Base-by-base conservation (phyloP, 257 asterid species). In the Przewalskia tangutica region DNA sequence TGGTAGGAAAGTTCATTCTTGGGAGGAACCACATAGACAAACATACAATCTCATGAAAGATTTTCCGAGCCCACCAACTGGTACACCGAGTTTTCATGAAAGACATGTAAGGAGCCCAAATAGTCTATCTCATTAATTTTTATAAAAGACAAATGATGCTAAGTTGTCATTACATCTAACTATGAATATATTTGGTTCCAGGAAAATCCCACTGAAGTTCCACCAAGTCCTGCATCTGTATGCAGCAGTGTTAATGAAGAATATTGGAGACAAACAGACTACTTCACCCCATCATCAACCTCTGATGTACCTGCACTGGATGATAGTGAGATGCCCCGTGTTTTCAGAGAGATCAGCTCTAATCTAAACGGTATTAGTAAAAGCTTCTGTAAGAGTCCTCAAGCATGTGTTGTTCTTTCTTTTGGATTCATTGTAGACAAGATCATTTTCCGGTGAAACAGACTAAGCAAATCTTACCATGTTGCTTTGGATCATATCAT, bases 191-290 rank as follows among this genome's bases (percentile, higher is more conserved):
- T 66, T 23, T 84, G 55, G 67, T 85, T 90, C 36, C 81, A 96
- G 99, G 98, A 95, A 85, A 89, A 96, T 79, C 89, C 88, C 63
- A 94, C 99, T 6, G 98, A 96, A 91, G 98, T 96, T 79, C 99
- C 99, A 82, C 98, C 99, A 62, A 96, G 99, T 89, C 99, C 99
- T 34, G 99, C 98, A 83, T 94, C 99, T 40, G 93, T 92, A 46
- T 93, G 97, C 87, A 96, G 98, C 85, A 94, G 92, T 77, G 65
- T 88, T 86, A 91, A 88, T 60, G 98, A 94, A 44, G 97, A 92
- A 32, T 79, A 71, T 84, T 96, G 97, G 93, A 89, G 93, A 89
- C 88, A 91, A 71, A 82, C 89, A 23, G 98, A 89, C 76, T 88
- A 83, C 87, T 87, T 66, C 18, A 96, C 97, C 87, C 93, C 97